Base-by-base conservation (phyloP, 108 stramenopile genomes). In the Asterionellopsis glacialis region DNA sequence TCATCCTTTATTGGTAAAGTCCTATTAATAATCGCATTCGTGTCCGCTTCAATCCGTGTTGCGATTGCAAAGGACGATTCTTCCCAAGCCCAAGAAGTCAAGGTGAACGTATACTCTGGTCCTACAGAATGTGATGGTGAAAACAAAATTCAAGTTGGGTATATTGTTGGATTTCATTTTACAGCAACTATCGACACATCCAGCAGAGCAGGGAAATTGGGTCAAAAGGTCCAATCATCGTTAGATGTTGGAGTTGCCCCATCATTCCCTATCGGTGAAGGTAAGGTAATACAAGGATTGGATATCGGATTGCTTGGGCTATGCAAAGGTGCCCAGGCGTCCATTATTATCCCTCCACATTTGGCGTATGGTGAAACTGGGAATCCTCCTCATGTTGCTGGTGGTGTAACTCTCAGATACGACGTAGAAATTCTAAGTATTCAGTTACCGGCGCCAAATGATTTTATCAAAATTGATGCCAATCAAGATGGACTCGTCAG, bases 401-500 rank as follows among this genome's bases (percentile, higher is more conserved):
- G 54, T 7, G 54, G 23, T 39, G 54, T 24, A 2, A 55, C 54
- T 6, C 54, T 55, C 9, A 28, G 9, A 7, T 55, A 23, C 21
- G 54, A 55, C 9, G 54, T 55, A 2, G 54, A 55, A 55, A 55
- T 55, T 47, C 4, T 47, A 4, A 47, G 45, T 47, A 21, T 47
- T 21, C 33, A 33, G 7, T 2, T 33, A 33, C 33, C 33, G 33
- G 33, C 33, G 5, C 33, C 33, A 33, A 33, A 33, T 33, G 33
- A 33, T 33, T 33, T 33, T 33, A 33, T 33, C 33, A 33, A 33
- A 7, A 33, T 74, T 27, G 73, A 74, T 41, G 11, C 23, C 13
- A 69, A 74, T 41, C 21, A 61, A 21, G 73, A 74, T 66, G 69
- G 69, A 63, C 19, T 54, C 39, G 64, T 74, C 1, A 59, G 39